Percentiles rank a stretch among this genome's conserved stretches.
Conservation (phyloP, 2,329 filamentous ascomycete genomes). For the Neophaeococcomyces aloes region DNA sequence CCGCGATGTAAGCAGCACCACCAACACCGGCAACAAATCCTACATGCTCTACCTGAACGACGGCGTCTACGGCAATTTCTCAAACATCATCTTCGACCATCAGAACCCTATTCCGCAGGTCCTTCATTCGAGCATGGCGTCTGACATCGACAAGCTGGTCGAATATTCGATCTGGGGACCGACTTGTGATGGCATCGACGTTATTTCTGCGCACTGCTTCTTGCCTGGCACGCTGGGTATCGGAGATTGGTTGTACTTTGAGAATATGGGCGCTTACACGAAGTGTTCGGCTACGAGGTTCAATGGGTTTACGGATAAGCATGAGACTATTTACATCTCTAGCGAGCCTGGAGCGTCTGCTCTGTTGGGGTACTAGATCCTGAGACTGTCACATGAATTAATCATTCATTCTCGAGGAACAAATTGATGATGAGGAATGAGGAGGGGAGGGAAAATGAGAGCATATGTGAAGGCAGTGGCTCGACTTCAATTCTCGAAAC, state of each 20-base stretch:
- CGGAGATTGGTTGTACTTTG: conserved; percentile 97
- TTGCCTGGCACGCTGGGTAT: conserved; percentile 72
- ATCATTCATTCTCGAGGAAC: too few species aligned
- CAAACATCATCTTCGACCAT: conserved; percentile 98
- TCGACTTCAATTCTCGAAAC: too few species aligned
- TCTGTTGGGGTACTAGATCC: conserved; percentile 45
- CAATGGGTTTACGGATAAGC: conserved; percentile 89
- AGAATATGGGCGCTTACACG: conserved; percentile 97
- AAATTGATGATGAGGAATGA: too few species aligned
- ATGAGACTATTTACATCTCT: conserved; percentile 89
- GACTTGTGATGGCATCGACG: conserved; percentile 95
- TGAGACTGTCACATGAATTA: too few species aligned
- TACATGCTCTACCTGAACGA: conserved; percentile 99
- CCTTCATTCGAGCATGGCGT: conserved; percentile 48
- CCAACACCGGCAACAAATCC: conserved; percentile 45
- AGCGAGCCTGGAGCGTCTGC: conserved; percentile 81
- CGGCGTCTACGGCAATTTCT: conserved; percentile 96
- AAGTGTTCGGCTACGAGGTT: conserved; percentile 96
- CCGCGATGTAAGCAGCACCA: conserved; percentile 58
- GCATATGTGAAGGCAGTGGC: too few species aligned
- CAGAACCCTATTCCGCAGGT: conserved; percentile 82
- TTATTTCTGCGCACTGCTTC: conserved; percentile 70
- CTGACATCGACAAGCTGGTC: conserved; percentile 48
- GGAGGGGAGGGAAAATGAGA: too few species aligned
- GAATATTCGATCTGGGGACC: conserved; percentile 98